Percentiles rank a stretch among this genome's conserved stretches.
These are phyloP conservation scores for Lachancea sp. DNA, from an alignment of 805 yeast species.

Conservation along the genomic window DNA sequence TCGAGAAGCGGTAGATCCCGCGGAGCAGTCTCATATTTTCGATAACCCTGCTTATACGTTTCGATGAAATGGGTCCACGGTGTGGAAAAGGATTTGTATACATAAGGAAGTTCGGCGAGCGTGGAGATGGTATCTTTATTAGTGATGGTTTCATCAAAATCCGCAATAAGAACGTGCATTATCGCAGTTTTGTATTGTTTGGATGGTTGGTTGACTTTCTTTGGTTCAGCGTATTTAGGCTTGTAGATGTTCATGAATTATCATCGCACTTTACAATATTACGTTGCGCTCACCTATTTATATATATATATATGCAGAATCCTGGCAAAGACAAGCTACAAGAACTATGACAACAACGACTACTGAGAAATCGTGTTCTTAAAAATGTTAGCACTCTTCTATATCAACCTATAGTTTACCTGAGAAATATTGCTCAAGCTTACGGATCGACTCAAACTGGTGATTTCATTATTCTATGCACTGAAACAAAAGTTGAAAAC, in stretches of 20 bases:
- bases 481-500: conserved; percentile 3
- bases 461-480: conserved; percentile 16
- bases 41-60: conserved; percentile 20
- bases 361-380: too few relatives aligned
- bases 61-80: conserved; percentile 25
- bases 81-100: conserved; percentile 14
- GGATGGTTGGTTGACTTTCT: too few relatives aligned
- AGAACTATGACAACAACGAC: not conserved
- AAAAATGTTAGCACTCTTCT: conserved; percentile 31
- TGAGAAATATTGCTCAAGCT: not conserved
- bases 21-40: conserved; percentile 9
- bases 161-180: conserved; percentile 19
- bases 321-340: too few relatives aligned
- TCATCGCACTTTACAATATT: too few relatives aligned
- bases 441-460: conserved; percentile 18
- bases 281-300: too few relatives aligned
- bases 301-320: too few relatives aligned
- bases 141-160: conserved; percentile 33
- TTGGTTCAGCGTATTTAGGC: too few relatives aligned
- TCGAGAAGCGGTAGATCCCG: conserved; percentile 7
- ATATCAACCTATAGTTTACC: conserved; percentile 26
- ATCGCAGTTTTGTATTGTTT: not conserved
- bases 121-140: conserved; percentile 23
- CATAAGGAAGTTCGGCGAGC: conserved; percentile 23
- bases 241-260: too few relatives aligned